phyloP scores from a whole-genome alignment of 495 filamentous ascomycete species.

The Cudoniella acicularis region DNA sequence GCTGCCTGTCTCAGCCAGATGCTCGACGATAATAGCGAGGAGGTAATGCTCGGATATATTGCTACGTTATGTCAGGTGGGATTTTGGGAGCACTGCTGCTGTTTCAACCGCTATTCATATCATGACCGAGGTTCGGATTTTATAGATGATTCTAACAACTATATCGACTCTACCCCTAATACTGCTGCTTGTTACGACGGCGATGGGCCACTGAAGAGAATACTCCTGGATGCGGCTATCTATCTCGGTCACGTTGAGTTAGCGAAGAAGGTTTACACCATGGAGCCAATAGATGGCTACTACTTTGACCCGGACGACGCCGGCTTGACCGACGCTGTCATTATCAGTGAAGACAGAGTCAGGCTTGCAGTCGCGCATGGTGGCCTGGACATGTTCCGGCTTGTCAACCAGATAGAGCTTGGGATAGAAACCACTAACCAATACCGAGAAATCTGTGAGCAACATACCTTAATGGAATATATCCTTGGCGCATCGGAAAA shows the following conservation, averaged over 20 bases:
- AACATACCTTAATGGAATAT: not conserved
- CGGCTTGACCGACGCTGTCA: not conserved
- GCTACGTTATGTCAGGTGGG: not conserved
- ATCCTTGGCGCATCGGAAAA: not conserved
- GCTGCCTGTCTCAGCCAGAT: not conserved
- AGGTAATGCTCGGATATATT: not conserved
- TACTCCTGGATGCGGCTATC: not conserved
- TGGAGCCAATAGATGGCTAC: not conserved
- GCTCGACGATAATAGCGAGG: not conserved
- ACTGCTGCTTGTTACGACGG: not conserved
- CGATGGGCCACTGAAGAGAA: not conserved
- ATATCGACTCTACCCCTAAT: not conserved
- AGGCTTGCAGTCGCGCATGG: not conserved
- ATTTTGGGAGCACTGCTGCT: not conserved
- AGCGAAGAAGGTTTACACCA: not conserved
- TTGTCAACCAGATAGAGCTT: not conserved
- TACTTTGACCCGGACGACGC: not conserved
- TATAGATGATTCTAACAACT: not conserved
- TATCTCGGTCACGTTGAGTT: not conserved
- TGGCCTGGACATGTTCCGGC: not conserved
- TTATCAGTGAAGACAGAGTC: not conserved
- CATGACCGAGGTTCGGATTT: not conserved
- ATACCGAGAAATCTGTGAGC: not conserved
- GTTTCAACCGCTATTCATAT: not conserved
- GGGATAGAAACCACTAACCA: not conserved